These are phyloP conservation scores for Monilinia aucupariae DNA, from an alignment of 2,329 filamentous ascomycete species.

Conservation along the genomic window DNA sequence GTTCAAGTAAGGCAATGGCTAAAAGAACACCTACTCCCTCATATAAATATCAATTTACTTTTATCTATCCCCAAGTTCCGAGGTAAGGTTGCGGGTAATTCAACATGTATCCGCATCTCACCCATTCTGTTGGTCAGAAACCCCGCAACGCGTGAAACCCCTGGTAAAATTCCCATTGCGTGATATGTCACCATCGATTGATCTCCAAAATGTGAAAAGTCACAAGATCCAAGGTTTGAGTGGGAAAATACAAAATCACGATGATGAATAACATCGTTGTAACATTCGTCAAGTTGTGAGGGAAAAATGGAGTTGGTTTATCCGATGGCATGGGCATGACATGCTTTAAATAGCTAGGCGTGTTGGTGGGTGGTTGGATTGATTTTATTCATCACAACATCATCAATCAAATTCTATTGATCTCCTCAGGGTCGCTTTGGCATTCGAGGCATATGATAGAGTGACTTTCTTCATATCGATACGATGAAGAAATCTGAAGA, in stretches of 20 bases:
- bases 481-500: not conserved
- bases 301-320: not conserved
- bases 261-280: not conserved
- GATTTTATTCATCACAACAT: not conserved
- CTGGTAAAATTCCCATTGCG: constrained; percentile 3
- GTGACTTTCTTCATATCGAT: not conserved
- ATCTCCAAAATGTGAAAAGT: not conserved
- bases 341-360: not conserved
- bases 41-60: too few relatives aligned
- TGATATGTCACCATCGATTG: constrained; percentile 12
- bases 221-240: too few relatives aligned
- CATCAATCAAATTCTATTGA: not conserved
- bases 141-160: not conserved
- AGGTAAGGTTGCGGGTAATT: not conserved
- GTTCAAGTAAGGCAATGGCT: too few relatives aligned
- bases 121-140: constrained; percentile 1
- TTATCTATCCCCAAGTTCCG: constrained; percentile 1
- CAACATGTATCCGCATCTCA: not conserved
- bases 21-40: too few relatives aligned
- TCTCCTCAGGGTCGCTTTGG: not conserved
- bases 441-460: not conserved
- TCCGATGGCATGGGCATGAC: not conserved
- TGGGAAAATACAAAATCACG: too few relatives aligned
- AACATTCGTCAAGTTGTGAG: not conserved
- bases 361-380: too few relatives aligned